Evolutionary conservation across 177 flowering plant species (phyloP).

Genomic region (Vitis hybrid): DNA sequence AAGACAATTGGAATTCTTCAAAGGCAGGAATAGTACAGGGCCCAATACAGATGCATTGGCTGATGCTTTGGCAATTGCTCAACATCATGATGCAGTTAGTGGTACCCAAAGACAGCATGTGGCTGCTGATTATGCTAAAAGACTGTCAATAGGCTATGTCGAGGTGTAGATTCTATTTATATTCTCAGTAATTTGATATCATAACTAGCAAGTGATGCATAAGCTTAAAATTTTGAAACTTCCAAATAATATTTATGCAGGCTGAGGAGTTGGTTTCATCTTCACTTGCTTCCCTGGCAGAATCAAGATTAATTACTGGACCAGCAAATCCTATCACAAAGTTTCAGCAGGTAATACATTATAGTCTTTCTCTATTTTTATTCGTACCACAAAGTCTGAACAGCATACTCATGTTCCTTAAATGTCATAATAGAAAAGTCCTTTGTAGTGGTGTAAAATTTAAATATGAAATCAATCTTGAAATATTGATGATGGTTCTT

Average conservation of each 20-base stretch:
- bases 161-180: slow-evolving; percentile 46
- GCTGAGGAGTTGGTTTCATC: slow-evolving; percentile 70
- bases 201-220: no score
- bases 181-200: neutral
- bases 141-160: slow-evolving; percentile 71
- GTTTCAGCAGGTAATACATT: slow-evolving; percentile 63
- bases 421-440: no score
- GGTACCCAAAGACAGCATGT: slow-evolving; percentile 94
- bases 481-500: no score
- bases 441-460: no score
- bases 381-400: no score
- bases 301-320: slow-evolving; percentile 29
- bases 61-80: slow-evolving; percentile 93
- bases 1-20: slow-evolving; percentile 78
- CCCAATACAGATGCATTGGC: slow-evolving; percentile 70
- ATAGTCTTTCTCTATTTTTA: neutral
- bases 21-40: slow-evolving; percentile 58
- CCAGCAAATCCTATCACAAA: slow-evolving; percentile 35
- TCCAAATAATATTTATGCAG: slow-evolving; percentile 33
- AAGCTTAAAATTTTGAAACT: neutral
- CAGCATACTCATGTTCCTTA: no score
- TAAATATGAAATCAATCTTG: no score
- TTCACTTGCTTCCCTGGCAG: slow-evolving; percentile 61
- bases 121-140: slow-evolving; percentile 86
- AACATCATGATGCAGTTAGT: slow-evolving; percentile 98